Base-by-base conservation (phyloP, 148 eudicot genomes). In the Linanthus parryae region DNA sequence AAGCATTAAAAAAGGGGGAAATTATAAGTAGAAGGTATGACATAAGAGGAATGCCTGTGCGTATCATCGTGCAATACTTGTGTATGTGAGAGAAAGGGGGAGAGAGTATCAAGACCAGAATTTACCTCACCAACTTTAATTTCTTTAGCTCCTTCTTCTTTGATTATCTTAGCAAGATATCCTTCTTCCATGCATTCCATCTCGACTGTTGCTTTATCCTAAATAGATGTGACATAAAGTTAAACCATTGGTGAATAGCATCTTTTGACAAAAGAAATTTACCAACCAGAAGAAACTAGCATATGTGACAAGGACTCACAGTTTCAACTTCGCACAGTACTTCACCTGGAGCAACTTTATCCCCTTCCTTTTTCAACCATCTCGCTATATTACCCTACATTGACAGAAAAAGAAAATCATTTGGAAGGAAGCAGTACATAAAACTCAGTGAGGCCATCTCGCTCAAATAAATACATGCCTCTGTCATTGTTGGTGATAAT, bases 121-220 rank as follows among this genome's bases (percentile, higher is more conserved):
- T n/a, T 45, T 80, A 88, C 94, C 94, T 84, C 94, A 10, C 89
- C 94, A 78, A 86, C 95, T 91, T 86, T 45, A 58, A 91, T 79
- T 57, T 84, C 89, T 73, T 82, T 87, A 37, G 80, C 51, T 35
- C 95, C 95, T 44, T 85, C 97, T 37, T 75, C 97, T 20, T 53
- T 76, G 60, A 86, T 27, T 43, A 92, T 92, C 79, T 92, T 87
- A 68, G 98, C 98, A 26, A 87, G 71, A 70, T 73, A 92, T 31
- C 98, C 98, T 40, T 92, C 96, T 75, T 92, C 96, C 98, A 92
- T 87, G 75, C 85, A 79, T 64, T 92, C 98, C 98, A 92, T 81
- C 68, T 92, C 98, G 27, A 92, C 98, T 12, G 96, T 92, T 14
- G 99, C 96, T 78, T 92, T 92, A 64, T 92, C 99, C 99, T 92